A percentile compares a stretch with the other conserved stretches of the same genome.
Conservation (phyloP, 768 basidiomycete species). For the Trametes villosa region DNA sequence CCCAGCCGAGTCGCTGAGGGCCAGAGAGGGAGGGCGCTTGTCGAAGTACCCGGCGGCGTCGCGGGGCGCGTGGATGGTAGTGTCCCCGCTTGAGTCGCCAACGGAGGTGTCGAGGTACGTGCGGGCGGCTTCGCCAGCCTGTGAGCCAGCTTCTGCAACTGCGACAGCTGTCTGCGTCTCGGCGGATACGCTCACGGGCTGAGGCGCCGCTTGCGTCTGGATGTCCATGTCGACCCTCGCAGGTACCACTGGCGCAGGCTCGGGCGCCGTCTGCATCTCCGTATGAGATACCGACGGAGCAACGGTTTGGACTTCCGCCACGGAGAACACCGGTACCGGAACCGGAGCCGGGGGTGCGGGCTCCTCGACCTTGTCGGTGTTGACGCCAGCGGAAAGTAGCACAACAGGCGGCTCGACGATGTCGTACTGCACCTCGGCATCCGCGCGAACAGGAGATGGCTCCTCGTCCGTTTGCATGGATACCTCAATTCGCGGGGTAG, state of each 20-base stretch:
- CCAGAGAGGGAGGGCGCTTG: conserved; percentile 1
- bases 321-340: conserved; percentile 25
- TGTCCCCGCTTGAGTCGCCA: conserved; percentile 37
- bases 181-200: conserved; percentile 14
- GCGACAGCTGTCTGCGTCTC: conserved; percentile 24
- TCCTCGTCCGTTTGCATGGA: conserved; percentile 39
- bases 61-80: conserved; percentile 33
- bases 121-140: background rate
- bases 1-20: conserved; percentile 31
- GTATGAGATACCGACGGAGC: conserved; percentile 21
- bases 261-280: conserved; percentile 38
- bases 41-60: no score
- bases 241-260: conserved; percentile 23
- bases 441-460: conserved; percentile 38
- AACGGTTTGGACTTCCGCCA: conserved; percentile 27
- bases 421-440: conserved; percentile 57
- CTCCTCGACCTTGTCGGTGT: conserved; percentile 42
- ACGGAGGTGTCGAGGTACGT: conserved; percentile 13
- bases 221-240: conserved; percentile 30
- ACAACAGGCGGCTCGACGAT: conserved; percentile 28
- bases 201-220: conserved; percentile 24
- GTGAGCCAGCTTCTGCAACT: conserved; percentile 5
- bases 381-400: conserved; percentile 39
- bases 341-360: conserved; percentile 17
- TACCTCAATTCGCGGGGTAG: conserved; percentile 29